Evolutionary conservation across 805 yeast species (phyloP), one percentile per base, ranked within the genome.

Genomic region (Candida orba): DNA sequence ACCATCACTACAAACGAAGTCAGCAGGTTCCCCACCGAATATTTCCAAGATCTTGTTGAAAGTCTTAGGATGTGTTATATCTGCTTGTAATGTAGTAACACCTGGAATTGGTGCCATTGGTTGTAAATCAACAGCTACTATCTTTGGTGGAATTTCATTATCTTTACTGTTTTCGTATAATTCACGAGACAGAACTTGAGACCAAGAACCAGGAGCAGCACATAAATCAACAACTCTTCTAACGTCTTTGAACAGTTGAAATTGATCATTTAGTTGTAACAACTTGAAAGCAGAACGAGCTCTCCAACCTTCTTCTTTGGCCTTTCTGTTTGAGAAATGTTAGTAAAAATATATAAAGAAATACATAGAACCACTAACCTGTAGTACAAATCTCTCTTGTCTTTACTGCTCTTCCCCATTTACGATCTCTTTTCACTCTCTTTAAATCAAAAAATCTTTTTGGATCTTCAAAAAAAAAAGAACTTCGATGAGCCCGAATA

Each of bases 181-280:
- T 55, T 81, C 81, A 52, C 86, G 66, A 29, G 93, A 81, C 13
- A 93, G 73, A 0, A 93, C 99, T 61, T 93, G 99, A 1, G 95
- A 85, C 99, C 99, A 93, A 4, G 97, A 89, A 1, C 97, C 96
- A 1, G 97, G 97, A 5, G 98, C 99, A 32, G 99, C 99, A 72
- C 99, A 93, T 27, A 93, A 71, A 65, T 93, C 99, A 6, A 93
- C 99, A 4, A 93, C 98, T 53, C 96, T 69, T 36, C 71, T 72
- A 31, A 89, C 79, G 34, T 78, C 83, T 43, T 72, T 70, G 40
- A 79, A 73, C 44, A 93, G 78, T 49, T 84, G 82, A 61, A 91
- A 93, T 61, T 93, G 90, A 44, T 91, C 96, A 57, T 93, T 84
- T 39, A 93, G 67, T 60, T 93, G 99, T 4, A 93, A 71, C 10